A percentile compares a stretch with the other conserved stretches of the same genome.
Conservation (phyloP, 345 rosid species). For the Microthlaspi erraticum region DNA sequence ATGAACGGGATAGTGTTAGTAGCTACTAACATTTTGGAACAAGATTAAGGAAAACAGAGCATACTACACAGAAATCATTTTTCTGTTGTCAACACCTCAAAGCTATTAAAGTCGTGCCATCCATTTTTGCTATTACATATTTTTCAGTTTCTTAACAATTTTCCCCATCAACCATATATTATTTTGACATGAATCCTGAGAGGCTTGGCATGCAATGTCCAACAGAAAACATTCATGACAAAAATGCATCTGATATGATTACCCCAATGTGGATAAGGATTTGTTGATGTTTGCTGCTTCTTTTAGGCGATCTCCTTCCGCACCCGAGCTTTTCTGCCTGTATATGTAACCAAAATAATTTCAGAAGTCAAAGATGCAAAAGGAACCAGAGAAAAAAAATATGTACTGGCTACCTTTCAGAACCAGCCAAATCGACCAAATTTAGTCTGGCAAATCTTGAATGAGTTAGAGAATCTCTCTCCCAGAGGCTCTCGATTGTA, state of each 20-base stretch:
- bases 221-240: constrained; percentile 29
- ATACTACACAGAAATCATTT: constrained; percentile 2
- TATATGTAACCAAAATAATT: constrained; percentile 33
- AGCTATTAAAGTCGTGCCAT: constrained; percentile 20
- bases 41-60: constrained; percentile 15
- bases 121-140: constrained; percentile 9
- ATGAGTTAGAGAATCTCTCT: constrained; percentile 78
- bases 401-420: constrained; percentile 74
- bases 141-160: constrained; percentile 12
- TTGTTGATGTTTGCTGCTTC: constrained; percentile 97
- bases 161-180: constrained; percentile 5
- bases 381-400: background rate
- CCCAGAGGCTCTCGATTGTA: constrained; percentile 89
- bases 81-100: constrained; percentile 28
- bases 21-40: constrained; percentile 21
- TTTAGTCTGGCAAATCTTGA: constrained; percentile 91
- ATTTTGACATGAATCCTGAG: constrained; percentile 18
- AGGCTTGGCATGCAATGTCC: constrained; percentile 20
- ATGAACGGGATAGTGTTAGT: constrained; percentile 29
- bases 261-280: constrained; percentile 96
- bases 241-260: constrained; percentile 37
- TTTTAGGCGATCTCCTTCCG: constrained; percentile 96
- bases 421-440: constrained; percentile 96
- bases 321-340: constrained; percentile 98
- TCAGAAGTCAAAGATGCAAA: constrained; percentile 29